Conservation (phyloP, 345 rosid genomes). For the Atalantia buxifolia region DNA sequence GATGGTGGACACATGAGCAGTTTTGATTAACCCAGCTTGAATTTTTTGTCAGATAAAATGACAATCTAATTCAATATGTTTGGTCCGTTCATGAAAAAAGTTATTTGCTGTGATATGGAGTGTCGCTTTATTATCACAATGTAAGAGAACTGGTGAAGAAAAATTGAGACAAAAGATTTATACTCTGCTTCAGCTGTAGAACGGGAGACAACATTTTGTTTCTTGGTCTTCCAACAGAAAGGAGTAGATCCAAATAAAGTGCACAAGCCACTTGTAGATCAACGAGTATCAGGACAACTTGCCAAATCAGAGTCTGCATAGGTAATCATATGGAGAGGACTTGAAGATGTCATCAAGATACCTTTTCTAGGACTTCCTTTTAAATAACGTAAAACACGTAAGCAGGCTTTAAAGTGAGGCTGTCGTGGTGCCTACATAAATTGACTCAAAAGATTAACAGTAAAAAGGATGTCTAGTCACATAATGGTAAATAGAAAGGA, state of each 20-base stretch:
- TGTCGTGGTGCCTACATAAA: neutral
- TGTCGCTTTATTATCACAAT: too few relatives aligned
- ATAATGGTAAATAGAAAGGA: neutral
- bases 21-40: neutral
- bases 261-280: neutral
- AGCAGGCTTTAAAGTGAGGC: neutral
- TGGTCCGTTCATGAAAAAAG: neutral
- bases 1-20: too few relatives aligned
- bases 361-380: neutral
- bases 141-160: too few relatives aligned
- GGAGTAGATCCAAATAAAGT: neutral
- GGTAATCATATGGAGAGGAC: neutral
- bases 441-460: neutral
- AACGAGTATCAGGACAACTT: too few relatives aligned
- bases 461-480: neutral
- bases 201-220: too few relatives aligned
- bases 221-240: too few relatives aligned
- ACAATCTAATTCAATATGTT: neutral
- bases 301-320: neutral
- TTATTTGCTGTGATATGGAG: too few relatives aligned
- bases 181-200: too few relatives aligned
- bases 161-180: too few relatives aligned
- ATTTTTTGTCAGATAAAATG: neutral
- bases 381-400: neutral
- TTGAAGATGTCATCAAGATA: neutral